phyloP scores from a whole-genome alignment of 192 early-diverging fungal genomes.

The Pilaira anomala region DNA sequence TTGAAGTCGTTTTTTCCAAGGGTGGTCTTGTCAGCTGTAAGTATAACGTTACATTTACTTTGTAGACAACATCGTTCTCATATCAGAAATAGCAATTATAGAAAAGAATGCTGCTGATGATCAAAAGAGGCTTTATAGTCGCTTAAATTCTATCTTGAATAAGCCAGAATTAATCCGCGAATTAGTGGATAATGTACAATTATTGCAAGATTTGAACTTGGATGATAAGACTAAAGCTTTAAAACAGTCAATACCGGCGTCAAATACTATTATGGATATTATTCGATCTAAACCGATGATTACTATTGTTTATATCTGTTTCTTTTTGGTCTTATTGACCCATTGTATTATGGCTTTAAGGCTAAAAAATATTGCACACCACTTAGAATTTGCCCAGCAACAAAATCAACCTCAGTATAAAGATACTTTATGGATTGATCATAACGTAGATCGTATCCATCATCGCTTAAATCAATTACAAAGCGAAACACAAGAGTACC shows the following conservation, averaged over 20 bases:
- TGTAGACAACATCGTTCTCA: too few species aligned
- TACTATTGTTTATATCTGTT: slow-evolving; percentile 3
- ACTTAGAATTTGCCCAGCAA: neutral
- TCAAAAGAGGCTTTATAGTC: slow-evolving; percentile 36
- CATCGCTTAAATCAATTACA: slow-evolving; percentile 4
- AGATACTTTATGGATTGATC: slow-evolving; percentile 5
- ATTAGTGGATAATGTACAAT: neutral
- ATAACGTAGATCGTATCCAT: slow-evolving; percentile 4
- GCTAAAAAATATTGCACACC: slow-evolving; percentile 5
- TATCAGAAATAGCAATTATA: slow-evolving; percentile 19
- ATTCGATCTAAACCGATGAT: neutral
- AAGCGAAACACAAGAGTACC: neutral
- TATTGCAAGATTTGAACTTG: neutral
- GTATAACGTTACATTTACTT: neutral
- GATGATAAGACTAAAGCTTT: too few species aligned
- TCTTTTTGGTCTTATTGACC: neutral
- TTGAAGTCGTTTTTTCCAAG: slow-evolving; percentile 49
- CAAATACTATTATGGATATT: neutral
- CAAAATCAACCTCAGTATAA: neutral
- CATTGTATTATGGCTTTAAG: slow-evolving; percentile 9
- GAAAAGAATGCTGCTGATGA: slow-evolving; percentile 28
- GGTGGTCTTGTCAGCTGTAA: slow-evolving; percentile 47
- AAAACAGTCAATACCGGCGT: too few species aligned
- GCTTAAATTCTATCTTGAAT: slow-evolving; percentile 21
- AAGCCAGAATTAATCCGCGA: neutral